These are phyloP conservation scores for Teunomyces funiuensis DNA, from an alignment of 805 yeast genomes.

Conservation along the genomic window DNA sequence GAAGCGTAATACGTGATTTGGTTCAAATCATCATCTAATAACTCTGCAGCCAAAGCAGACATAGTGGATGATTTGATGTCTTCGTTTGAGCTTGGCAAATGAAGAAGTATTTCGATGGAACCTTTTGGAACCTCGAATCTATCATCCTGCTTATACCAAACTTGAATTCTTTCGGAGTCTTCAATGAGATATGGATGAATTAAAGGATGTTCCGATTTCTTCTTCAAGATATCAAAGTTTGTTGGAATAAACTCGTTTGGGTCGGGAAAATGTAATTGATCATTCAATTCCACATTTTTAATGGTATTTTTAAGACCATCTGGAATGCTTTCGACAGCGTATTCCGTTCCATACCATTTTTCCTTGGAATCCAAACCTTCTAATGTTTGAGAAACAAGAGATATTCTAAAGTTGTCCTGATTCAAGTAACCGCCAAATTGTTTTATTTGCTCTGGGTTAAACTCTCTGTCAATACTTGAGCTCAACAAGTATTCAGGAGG, in stretches of 20 bases:
- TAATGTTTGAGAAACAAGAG: constrained; percentile 53
- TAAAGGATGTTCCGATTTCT: constrained; percentile 33
- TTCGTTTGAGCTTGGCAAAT: constrained; percentile 59
- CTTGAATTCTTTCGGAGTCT: constrained; percentile 48
- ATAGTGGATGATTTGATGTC: constrained; percentile 59
- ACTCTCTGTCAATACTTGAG: constrained; percentile 55
- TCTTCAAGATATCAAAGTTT: constrained; percentile 61
- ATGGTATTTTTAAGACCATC: constrained; percentile 35
- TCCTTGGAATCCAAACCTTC: constrained; percentile 53
- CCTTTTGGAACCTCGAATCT: constrained; percentile 88
- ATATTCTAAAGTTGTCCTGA: constrained; percentile 60
- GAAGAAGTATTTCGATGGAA: constrained; percentile 60
- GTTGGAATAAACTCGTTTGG: constrained; percentile 83
- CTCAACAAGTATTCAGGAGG: constrained; percentile 69
- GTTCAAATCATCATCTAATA: constrained; percentile 72
- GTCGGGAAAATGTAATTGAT: constrained; percentile 58
- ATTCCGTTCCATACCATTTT: constrained; percentile 90
- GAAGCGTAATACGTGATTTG: constrained; percentile 82
- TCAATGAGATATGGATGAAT: constrained; percentile 63
- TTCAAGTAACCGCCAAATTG: constrained; percentile 50
- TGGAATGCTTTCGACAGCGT: constrained; percentile 49
- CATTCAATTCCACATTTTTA: constrained; percentile 22
- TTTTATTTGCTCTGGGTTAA: constrained; percentile 52
- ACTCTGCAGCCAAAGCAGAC: constrained; percentile 63
- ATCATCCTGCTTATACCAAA: constrained; percentile 92